Evolutionary conservation across 2,329 filamentous ascomycete species (phyloP), one percentile per base, ranked within the genome.

Genomic region (Neodidymelliopsis sp.): DNA sequence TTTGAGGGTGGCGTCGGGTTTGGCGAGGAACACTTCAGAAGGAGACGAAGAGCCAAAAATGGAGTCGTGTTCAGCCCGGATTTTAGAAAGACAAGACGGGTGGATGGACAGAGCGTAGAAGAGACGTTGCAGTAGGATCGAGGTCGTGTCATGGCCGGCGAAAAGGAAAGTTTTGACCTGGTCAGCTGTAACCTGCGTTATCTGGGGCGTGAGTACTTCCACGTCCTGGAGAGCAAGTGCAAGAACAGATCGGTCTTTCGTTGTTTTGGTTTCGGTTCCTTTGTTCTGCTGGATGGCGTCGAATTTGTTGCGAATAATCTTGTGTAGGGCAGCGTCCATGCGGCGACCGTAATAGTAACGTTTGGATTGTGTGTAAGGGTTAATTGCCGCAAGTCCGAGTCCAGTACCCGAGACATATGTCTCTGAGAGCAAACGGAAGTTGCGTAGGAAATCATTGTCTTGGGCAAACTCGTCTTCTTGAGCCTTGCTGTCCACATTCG

Each of bases 1-100:
- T 52, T 76, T 72, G 62, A 81, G 79, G 13, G 83, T 74, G 2
- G 81, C 69, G 16, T 75, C 69, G 0, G 79, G 76, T 23, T 77
- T 71, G 2, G 72, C 57, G 23, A 71, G 63, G 35, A 84, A 70
- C 5, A 71, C 63, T 2, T 67, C 59, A n/a, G 69, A 71, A 0
- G 75, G 72, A 11, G 71, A 63, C 22, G 76, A 69, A 0, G 73
- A 34, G 4, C 81, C 81, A 30, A 84, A 77, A n/a, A 84, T 67
- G 1, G 72, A 65, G 51, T 83, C 77, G 56, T 82, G 79, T 60
- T 86, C 83, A 2, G 71, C 64, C 16, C 74, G 67, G 12, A 80
- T 57, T 13, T 62, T 65, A 10, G 58, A 49, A 3, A 71, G 63
- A 31, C 63, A 60, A 15, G 56, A 49, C 4, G 70, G 70, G 36